Evolutionary conservation across 306 rosid species (phyloP).

Genomic region (Cucumis sativus): DNA sequence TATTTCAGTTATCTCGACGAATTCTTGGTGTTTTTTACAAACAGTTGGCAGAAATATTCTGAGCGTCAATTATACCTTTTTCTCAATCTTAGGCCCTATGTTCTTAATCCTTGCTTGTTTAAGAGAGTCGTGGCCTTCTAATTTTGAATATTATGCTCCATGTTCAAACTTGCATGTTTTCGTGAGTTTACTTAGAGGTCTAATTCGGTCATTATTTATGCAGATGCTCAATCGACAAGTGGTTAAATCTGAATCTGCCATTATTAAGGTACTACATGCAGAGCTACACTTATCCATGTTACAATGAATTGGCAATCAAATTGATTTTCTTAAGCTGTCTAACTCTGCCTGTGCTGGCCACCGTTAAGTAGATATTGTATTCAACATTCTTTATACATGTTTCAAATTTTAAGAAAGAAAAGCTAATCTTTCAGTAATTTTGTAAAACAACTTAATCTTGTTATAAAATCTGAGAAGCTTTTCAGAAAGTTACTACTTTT

Average conservation of each 20-base stretch:
- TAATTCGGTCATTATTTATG: slow-evolving; percentile 17
- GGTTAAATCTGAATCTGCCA: slow-evolving; percentile 89
- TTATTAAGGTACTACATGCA: slow-evolving; percentile 51
- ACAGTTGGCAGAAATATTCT: no score
- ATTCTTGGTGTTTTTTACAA: background rate
- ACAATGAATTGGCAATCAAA: background rate
- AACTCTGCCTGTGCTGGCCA: background rate
- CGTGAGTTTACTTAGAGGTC: background rate
- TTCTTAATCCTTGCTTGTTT: background rate
- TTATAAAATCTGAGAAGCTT: background rate
- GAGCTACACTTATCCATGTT: background rate
- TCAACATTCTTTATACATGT: slow-evolving; percentile 6
- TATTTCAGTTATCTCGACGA: background rate
- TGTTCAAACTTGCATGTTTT: background rate
- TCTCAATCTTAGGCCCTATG: background rate
- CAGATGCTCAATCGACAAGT: slow-evolving; percentile 90
- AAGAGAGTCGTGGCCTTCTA: background rate
- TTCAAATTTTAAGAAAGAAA: background rate
- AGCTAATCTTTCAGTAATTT: background rate
- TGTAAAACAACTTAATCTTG: background rate
- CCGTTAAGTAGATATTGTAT: background rate
- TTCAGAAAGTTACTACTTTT: background rate
- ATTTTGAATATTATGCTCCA: background rate
- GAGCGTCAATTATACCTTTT: background rate
- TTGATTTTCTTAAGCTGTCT: background rate